phyloP scores from a whole-genome alignment of 2,329 filamentous ascomycete species.

The Botrytis pseudocinerea region DNA sequence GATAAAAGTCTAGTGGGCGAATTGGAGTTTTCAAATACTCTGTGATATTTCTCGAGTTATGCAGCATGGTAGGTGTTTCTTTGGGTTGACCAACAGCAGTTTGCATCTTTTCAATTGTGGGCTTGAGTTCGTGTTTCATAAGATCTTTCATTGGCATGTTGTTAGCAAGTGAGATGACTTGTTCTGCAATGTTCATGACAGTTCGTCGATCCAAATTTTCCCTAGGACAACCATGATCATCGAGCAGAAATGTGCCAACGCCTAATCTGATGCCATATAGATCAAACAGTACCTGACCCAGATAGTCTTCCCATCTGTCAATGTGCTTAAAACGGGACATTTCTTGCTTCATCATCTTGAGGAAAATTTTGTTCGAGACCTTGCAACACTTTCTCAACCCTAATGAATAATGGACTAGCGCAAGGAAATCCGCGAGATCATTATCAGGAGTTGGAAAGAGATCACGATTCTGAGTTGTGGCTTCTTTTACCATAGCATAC shows the following conservation, averaged over 20 bases:
- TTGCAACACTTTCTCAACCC: conserved; percentile 86
- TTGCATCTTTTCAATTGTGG: conserved; percentile 90
- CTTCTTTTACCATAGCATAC: conserved; percentile 77
- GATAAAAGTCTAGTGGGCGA: conserved; percentile 76
- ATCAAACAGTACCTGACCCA: conserved; percentile 82
- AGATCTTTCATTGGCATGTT: conserved; percentile 88
- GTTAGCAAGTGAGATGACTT: conserved; percentile 77
- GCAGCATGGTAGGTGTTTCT: conserved; percentile 74
- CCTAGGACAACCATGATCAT: conserved; percentile 76
- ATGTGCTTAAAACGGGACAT: conserved; percentile 73
- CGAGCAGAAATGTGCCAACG: conserved; percentile 62
- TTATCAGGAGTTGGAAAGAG: conserved; percentile 66
- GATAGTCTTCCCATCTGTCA: conserved; percentile 81
- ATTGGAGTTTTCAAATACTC: conserved; percentile 81
- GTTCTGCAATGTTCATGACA: conserved; percentile 79
- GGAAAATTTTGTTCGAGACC: conserved; percentile 79
- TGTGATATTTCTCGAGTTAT: conserved; percentile 82
- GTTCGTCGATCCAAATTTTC: conserved; percentile 79
- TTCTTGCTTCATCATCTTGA: conserved; percentile 86
- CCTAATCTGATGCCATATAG: conserved; percentile 79
- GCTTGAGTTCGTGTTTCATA: conserved; percentile 85
- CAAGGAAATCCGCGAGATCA: conserved; percentile 76
- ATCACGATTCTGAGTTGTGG: conserved; percentile 64
- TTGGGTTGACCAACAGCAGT: conserved; percentile 79
- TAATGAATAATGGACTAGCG: conserved; percentile 78